Base-by-base conservation (phyloP, 2,329 filamentous ascomycete species). In the Curvularia spicifera region DNA sequence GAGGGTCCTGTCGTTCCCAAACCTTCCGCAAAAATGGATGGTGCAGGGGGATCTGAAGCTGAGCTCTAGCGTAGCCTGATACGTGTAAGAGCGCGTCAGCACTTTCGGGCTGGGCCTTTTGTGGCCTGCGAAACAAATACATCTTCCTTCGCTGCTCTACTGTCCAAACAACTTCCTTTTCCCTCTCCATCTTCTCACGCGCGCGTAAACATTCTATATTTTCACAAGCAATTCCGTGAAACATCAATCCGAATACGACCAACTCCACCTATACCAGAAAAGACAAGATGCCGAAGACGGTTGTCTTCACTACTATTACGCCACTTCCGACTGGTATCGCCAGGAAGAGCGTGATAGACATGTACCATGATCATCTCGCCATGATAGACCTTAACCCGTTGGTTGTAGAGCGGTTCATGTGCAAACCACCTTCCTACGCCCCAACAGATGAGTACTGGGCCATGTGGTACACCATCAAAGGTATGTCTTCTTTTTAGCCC, bases 311-410 rank as follows among this genome's bases (percentile, higher is more conserved):
- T 39, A 90, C 86, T 45, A 87, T 93, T 67, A 95, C 91, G 28
- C 89, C 91, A 18, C 83, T 96, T 31, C 92, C 93, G 8, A 67
- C 84, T 2, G 81, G 82, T 66, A 84, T 95, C 64, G 82, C 86
- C 47, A 86, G 91, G 53, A 83, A 89, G 65, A 83, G 85, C n/a
- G 91, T 91, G 42, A 75, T 96, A 63, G 82, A 86, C 53, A 91
- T 91, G 65, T 86, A 96, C 31, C 91, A 92, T 75, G 84, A 89
- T 75, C 91, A 96, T 78, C 76, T 83, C 49, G 88, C 88, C 67
- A 96, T 97, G 89, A 96, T 96, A 70, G 89, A 94, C 72, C 81
- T 96, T 56, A 96, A 96, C 76, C 92, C 92, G 1, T 83, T 96
- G 47, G 89, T 96, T 54, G 86, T 89, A 61, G 87, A 90, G 60